Evolutionary conservation across 2,329 filamentous ascomycete genomes (phyloP).

Genomic region (Rhynchosporium graminicola): DNA sequence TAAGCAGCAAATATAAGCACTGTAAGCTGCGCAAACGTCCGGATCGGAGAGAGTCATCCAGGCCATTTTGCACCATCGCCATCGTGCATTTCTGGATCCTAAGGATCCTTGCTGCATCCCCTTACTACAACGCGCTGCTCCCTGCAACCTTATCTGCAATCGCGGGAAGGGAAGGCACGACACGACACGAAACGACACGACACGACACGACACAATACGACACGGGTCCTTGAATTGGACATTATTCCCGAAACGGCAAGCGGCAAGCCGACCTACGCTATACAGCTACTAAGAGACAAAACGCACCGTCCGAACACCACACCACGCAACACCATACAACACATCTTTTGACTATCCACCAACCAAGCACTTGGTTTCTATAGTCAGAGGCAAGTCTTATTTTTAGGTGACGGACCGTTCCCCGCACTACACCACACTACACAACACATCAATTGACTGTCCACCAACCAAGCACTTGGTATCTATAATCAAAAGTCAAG

Average conservation of each 20-base stretch:
- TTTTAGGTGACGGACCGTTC: conserved; percentile 26
- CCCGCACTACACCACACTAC: not conserved
- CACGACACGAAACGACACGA: conserved; percentile 11
- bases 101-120: not conserved
- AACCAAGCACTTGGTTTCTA: not conserved
- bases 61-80: not conserved
- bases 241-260: conserved; percentile 16
- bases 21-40: not conserved
- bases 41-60: not conserved
- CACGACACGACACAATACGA: no score
- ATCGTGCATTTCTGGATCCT: not conserved
- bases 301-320: conserved; percentile 20
- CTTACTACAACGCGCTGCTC: not conserved
- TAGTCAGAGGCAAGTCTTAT: conserved; percentile 1
- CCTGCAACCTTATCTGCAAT: conserved; percentile 21
- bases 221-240: conserved; percentile 23
- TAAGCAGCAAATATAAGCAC: not conserved
- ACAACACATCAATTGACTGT: conserved; percentile 12
- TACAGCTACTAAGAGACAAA: conserved; percentile 13
- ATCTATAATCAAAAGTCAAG: not conserved
- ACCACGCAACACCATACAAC: no score
- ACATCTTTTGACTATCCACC: conserved; percentile 17
- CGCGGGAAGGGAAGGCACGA: conserved; percentile 32
- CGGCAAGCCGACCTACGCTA: conserved; percentile 21
- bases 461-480: conserved; percentile 10